phyloP scores from a whole-genome alignment of 345 rosid species.

The Draba incana region DNA sequence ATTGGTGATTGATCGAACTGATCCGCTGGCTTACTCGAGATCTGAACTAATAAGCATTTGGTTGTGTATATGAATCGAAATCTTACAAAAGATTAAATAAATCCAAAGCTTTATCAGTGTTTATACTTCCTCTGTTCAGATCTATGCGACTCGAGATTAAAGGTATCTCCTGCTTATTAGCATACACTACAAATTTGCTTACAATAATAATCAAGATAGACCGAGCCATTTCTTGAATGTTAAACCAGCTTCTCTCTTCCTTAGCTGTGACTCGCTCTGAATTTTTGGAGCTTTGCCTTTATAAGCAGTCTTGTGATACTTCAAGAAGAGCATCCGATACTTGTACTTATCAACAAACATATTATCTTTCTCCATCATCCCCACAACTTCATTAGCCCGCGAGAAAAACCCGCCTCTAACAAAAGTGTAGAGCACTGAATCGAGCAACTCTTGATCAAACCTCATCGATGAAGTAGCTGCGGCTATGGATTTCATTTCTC shows the following conservation, averaged over 20 bases:
- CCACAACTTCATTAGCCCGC: conserved; percentile 84
- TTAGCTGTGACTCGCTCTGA: conserved; percentile 82
- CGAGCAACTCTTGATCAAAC: conserved; percentile 94
- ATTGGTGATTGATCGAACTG: conserved; percentile 10
- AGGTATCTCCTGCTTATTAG: not conserved
- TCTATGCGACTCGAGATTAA: not conserved
- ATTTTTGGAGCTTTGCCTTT: conserved; percentile 90
- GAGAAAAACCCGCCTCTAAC: conserved; percentile 87
- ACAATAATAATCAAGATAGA: conserved; percentile 45
- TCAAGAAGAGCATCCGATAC: conserved; percentile 76
- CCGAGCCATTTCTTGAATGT: conserved; percentile 85
- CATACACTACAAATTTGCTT: conserved; percentile 3
- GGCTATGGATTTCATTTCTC: conserved; percentile 87
- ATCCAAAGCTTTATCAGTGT: conserved; percentile 23
- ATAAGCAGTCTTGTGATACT: conserved; percentile 86
- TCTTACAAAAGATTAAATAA: conserved; percentile 34
- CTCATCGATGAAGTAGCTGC: conserved; percentile 65
- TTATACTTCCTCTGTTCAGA: conserved; percentile 20
- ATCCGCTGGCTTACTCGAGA: not conserved
- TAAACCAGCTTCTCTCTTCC: conserved; percentile 76
- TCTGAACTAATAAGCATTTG: conserved; percentile 28
- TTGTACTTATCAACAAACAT: conserved; percentile 94
- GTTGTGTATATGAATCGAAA: conserved; percentile 21
- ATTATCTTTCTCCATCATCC: conserved; percentile 73
- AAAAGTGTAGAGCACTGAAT: conserved; percentile 83